Evolutionary conservation across 495 filamentous ascomycete genomes (phyloP), one percentile per base, ranked within the genome.

Genomic region (Chaetomidium leptoderma): DNA sequence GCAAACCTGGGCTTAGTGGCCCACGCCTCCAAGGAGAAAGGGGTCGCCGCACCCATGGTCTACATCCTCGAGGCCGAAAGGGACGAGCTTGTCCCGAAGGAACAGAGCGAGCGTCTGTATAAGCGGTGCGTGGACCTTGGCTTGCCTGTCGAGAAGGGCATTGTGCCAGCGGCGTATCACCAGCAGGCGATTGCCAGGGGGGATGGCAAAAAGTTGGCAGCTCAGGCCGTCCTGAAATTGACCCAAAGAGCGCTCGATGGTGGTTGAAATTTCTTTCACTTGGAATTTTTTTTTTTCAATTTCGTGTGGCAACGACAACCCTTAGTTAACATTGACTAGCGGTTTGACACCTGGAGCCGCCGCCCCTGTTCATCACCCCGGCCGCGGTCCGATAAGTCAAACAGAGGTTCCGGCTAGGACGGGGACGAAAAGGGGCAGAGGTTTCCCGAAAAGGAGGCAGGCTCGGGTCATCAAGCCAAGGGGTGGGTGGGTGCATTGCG

Each of bases 11-110:
- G 60, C 2, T 32, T 65, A 17, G 72, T 79, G 46, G 71, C 67
- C 16, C 57, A 61, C 5, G 43, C 58, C 0, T 62, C 61, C 17
- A 63, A 63, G 53, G 44, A 50, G 33, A 57, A 21, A 50, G 59
- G 55, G 16, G 24, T 29, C 5, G 48, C 49, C 21, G 17, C 47
- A 6, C 75, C 76, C 2, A 63, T 71, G 6, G 70, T 90, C 0
- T 73, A 86, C 8, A 76, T 90, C 6, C 48, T 91, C 13, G 77
- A 82, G 48, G 86, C 85, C 0, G 82, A 76, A 23, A 77, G 78
- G 43, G 88, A 92, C 64, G 87, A 90, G 64, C 73, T 91, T 0
- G 83, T 91, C 3, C 86, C 86, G 4, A 58, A 69, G 32, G 74
- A 79, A 33, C 83, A 86, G 35, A 77, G 75, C 6, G 75, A 74